Evolutionary conservation across 78 protist species (phyloP).

Genomic region (Tieghemostelium lacteum): DNA sequence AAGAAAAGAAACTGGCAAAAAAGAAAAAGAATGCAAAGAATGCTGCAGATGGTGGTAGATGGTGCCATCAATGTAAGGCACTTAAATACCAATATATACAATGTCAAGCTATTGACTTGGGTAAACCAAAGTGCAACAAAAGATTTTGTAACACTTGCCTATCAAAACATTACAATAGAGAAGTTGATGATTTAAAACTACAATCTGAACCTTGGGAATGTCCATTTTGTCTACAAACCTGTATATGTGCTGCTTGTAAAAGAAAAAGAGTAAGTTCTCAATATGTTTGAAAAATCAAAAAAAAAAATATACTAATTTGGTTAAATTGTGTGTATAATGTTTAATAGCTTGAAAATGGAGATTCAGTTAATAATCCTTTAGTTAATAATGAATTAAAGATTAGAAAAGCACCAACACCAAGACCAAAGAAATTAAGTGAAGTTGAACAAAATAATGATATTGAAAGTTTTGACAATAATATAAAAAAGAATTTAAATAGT

Average conservation of each 20-base stretch:
- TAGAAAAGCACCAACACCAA: not conserved
- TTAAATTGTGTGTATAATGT: too few relatives aligned
- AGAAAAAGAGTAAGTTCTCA: conserved; percentile 76
- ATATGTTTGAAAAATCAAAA: not conserved
- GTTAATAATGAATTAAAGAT: not conserved
- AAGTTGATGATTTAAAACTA: conserved; percentile 3
- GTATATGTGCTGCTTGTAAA: conserved; percentile 78
- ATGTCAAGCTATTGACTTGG: conserved; percentile 56
- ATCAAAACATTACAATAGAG: conserved; percentile 54
- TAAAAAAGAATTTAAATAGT: conserved; percentile 1
- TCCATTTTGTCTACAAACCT: conserved; percentile 59
- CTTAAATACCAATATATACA: conserved; percentile 61
- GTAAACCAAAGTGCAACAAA: conserved; percentile 65
- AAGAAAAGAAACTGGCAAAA: too few relatives aligned
- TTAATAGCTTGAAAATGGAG: too few relatives aligned
- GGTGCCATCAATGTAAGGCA: conserved; percentile 81
- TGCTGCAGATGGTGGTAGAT: conserved; percentile 62
- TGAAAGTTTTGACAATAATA: not conserved
- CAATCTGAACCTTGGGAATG: conserved; percentile 37
- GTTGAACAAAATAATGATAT: too few relatives aligned
- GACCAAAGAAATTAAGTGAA: not conserved
- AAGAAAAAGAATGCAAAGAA: conserved; percentile 51
- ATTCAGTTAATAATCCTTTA: not conserved
- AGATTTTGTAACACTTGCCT: conserved; percentile 68
- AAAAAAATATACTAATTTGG: not conserved